These are phyloP conservation scores for Pachyrhizus erosus DNA, from an alignment of 306 rosid species.

Conservation along the genomic window DNA sequence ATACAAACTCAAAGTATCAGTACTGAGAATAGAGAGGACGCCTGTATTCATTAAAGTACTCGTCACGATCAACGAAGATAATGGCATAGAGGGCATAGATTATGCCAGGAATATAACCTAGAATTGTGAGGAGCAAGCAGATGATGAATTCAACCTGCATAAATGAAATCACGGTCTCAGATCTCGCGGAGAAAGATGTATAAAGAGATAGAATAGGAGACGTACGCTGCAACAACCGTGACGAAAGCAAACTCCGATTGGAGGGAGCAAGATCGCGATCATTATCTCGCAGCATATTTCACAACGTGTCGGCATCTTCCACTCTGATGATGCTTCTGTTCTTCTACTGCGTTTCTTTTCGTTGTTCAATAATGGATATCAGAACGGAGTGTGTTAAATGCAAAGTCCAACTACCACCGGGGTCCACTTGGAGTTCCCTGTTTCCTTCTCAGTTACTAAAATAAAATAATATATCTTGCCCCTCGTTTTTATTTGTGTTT, in stretches of 20 bases:
- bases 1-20: background rate
- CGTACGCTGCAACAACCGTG: conserved; percentile 89
- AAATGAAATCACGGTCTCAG: conserved; percentile 13
- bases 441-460: background rate
- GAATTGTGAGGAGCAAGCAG: conserved; percentile 80
- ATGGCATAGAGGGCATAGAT: conserved; percentile 92
- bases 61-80: conserved; percentile 82
- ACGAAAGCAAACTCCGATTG: conserved; percentile 78
- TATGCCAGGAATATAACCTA: conserved; percentile 93
- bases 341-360: background rate
- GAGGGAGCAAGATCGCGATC: conserved; percentile 78
- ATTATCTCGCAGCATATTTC: conserved; percentile 71
- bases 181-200: background rate
- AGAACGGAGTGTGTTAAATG: background rate
- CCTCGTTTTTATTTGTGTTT: background rate
- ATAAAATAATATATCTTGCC: background rate
- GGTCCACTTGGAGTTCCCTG: background rate
- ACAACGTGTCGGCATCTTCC: conserved; percentile 65
- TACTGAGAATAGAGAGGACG: conserved; percentile 73
- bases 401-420: background rate
- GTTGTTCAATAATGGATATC: background rate
- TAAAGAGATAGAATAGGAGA: background rate
- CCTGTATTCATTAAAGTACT: conserved; percentile 81
- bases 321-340: background rate
- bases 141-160: conserved; percentile 79